Conservation (phyloP, 2,329 filamentous ascomycete species). For the Endoconidiophora polonica region DNA sequence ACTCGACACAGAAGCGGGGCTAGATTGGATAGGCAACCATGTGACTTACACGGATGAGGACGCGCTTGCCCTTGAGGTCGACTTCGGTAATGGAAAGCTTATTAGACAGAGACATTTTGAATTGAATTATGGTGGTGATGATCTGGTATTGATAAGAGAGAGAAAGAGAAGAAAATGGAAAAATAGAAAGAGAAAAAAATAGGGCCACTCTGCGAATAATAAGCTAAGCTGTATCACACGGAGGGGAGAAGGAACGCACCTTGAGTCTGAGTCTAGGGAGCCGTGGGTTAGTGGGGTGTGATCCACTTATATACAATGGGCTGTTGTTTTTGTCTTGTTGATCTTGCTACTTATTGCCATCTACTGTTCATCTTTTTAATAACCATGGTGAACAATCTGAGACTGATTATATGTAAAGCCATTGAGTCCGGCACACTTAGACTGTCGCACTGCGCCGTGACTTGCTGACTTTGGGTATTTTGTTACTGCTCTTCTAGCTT, state of each 20-base stretch:
- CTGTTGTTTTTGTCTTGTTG: no score
- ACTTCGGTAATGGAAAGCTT: slow-evolving; percentile 95
- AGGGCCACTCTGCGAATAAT: not conserved
- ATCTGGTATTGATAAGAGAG: not conserved
- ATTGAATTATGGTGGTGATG: slow-evolving; percentile 15
- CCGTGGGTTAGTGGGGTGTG: no score
- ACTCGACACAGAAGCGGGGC: not conserved
- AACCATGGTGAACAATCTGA: no score
- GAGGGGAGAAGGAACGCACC: not conserved
- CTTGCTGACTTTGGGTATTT: no score
- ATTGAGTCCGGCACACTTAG: no score
- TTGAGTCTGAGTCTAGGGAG: no score
- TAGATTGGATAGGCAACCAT: not conserved
- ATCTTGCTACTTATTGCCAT: no score
- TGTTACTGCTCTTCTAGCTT: no score
- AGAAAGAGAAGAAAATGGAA: slow-evolving; percentile 1
- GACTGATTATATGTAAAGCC: no score
- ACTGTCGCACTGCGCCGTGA: no score
- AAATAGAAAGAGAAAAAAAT: not conserved
- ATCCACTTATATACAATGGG: no score
- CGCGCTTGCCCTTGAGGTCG: slow-evolving; percentile 95
- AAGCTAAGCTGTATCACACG: not conserved
- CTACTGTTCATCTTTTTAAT: no score
- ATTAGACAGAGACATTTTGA: slow-evolving; percentile 88
- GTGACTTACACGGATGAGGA: slow-evolving; percentile 80